Base-by-base conservation (phyloP, 257 asterid species). In the Penstemon davidsonii region DNA sequence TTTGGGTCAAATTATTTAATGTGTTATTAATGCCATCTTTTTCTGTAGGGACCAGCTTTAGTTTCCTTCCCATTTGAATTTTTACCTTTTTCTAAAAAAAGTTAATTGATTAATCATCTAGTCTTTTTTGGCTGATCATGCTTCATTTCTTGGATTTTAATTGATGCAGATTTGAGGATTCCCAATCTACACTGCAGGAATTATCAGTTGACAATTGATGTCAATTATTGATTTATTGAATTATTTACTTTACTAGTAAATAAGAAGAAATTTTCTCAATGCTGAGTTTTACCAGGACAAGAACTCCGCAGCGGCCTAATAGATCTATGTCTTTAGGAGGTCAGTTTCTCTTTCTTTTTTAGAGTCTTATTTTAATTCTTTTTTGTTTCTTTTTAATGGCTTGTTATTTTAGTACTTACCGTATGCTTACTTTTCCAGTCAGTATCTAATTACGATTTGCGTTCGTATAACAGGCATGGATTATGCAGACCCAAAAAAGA, bases 401-500 rank as follows among this genome's bases (percentile, higher is more conserved):
- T 53, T 42, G 62, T 74, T 12, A 4, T 33, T 55, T 10, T 7
- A 61, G n/a, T 33, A 5, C 41, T 54, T 49, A 52, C 63, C 9
- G 7, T 40, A 18, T 38, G 37, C 4, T 36, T 53, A n/a, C 12
- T 36, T 60, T 41, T 47, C 64, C 64, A 6, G 53, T 67, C 18
- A 47, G 43, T 54, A 1, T 72, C n/a, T 73, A 43, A 46, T 76
- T 49, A 25, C 51, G 33, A 6, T 19, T 37, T 15, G 25, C 67
- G 54, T 58, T 56, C 13, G 11, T 54, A 57, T 77, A 62, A 62
- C 82, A 93, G 97, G 96, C 86, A 78, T 86, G 90, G 98, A 92
- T 59, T 90, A 81, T 58, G 82, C 81, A 5, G 98, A 90, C 76
- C 96, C 98, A 4, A 93, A 88, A 82, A 81, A 84, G 83, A 84